Percentiles rank a stretch among this genome's conserved stretches.
These are phyloP conservation scores for Hanseniaspora singularis DNA, from an alignment of 805 yeast species.

Conservation along the genomic window DNA sequence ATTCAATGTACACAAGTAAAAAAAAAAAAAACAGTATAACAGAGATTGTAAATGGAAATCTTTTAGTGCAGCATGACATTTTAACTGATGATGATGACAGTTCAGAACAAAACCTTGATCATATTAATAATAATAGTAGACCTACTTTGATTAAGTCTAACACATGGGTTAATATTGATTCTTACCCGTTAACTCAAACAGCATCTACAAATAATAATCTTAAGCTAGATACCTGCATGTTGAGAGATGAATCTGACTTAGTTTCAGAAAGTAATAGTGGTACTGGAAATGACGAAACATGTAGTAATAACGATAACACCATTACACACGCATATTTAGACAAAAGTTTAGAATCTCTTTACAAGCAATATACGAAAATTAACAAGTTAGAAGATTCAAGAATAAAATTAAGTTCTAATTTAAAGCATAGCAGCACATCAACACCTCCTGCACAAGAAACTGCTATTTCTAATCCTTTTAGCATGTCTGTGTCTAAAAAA, in stretches of 20 bases:
- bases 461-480: background rate
- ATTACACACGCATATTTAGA: background rate
- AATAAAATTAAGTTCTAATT: background rate
- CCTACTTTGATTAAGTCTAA: background rate
- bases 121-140: background rate
- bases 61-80: conserved; percentile 6
- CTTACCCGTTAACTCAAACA: background rate
- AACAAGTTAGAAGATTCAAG: conserved; percentile 10
- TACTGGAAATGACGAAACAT: background rate
- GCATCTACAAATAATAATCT: background rate
- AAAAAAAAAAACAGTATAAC: conserved; percentile 5
- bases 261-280: conserved; percentile 13
- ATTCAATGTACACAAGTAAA: background rate
- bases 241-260: conserved; percentile 6
- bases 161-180: conserved; percentile 1
- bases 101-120: background rate
- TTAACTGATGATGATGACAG: conserved; percentile 3
- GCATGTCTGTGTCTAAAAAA: conserved; percentile 7
- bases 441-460: background rate
- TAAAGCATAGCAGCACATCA: background rate
- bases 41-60: conserved; percentile 5
- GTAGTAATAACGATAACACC: too few relatives aligned
- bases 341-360: background rate
- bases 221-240: background rate
- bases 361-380: conserved; percentile 4